Evolutionary conservation across 768 basidiomycete genomes (phyloP), one percentile per base, ranked within the genome.

Genomic region (Rhodotorula sphaerocarpa): DNA sequence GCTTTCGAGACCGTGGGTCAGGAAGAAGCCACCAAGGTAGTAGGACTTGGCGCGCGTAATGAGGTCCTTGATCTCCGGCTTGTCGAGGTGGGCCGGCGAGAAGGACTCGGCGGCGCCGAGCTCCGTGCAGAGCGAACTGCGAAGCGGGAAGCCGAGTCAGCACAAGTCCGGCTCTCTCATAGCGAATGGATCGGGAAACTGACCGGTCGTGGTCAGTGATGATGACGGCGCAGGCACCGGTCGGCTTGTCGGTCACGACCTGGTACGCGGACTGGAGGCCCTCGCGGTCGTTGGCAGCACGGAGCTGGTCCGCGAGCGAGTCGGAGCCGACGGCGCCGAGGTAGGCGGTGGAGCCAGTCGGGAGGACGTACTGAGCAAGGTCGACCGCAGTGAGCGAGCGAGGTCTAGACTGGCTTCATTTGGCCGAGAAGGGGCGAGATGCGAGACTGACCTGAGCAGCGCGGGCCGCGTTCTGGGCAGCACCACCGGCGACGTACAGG

Each of bases 11-110:
- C 95, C 93, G 74, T 99, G 93, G 23, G 93, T 93, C 62, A 97
- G 81, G 84, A 99, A 96, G 80, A 86, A 99, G 12, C 93, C 93
- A 73, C 90, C 93, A 64, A 96, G 83, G 79, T 99, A 99, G 80
- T 82, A 95, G 74, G 82, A 82, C 73, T 87, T 85, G 61, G 92
- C 93, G 50, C 78, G 80, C 9, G 87, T 81, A 72, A 97, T 79
- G 69, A 90, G 78, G 36, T 84, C 81, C 31, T 87, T 84, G 67
- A 97, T 84, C 55, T 79, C 76, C 20, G 86, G 80, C 14, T 88
- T 85, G 14, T 82, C 79, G 47, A 99, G 80, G 77, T 96, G 90
- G 7, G 84, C 79, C 61, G 82, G 80, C 18, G 86, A 83, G 76
- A 95, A 97, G 73, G 84, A 86, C 77, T 97, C 93, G 6, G 95